phyloP scores from a whole-genome alignment of 345 rosid genomes.

The Carallia pectinifolia region DNA sequence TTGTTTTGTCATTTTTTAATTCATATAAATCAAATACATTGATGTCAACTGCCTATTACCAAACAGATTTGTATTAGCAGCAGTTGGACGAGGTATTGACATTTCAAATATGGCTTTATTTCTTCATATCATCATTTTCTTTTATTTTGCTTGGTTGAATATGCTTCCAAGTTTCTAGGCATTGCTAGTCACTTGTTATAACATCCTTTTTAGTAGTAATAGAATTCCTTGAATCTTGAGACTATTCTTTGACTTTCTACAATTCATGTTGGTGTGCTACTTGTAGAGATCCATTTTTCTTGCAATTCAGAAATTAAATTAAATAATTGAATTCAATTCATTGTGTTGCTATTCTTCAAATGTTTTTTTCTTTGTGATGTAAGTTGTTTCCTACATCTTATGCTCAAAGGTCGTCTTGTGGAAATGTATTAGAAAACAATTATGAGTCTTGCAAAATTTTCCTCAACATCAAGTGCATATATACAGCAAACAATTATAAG shows the following conservation, averaged over 20 bases:
- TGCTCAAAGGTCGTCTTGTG: no score
- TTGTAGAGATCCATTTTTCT: not conserved
- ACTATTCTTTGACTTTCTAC: not conserved
- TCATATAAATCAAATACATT: slow-evolving; percentile 67
- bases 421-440: no score
- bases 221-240: not conserved
- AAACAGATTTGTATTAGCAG: slow-evolving; percentile 73
- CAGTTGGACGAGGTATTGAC: slow-evolving; percentile 51
- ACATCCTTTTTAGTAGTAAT: not conserved
- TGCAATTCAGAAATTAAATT: not conserved
- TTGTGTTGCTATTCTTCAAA: no score
- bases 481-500: no score
- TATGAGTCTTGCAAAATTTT: no score
- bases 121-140: not conserved
- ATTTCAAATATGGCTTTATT: not conserved
- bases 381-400: no score
- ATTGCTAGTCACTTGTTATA: no score
- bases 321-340: no score
- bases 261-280: not conserved
- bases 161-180: no score
- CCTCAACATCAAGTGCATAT: no score
- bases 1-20: slow-evolving; percentile 66
- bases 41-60: slow-evolving; percentile 88
- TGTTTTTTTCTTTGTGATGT: no score
- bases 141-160: not conserved